phyloP scores from a whole-genome alignment of 2,329 filamentous ascomycete species.

The Lizonia empirigonia region DNA sequence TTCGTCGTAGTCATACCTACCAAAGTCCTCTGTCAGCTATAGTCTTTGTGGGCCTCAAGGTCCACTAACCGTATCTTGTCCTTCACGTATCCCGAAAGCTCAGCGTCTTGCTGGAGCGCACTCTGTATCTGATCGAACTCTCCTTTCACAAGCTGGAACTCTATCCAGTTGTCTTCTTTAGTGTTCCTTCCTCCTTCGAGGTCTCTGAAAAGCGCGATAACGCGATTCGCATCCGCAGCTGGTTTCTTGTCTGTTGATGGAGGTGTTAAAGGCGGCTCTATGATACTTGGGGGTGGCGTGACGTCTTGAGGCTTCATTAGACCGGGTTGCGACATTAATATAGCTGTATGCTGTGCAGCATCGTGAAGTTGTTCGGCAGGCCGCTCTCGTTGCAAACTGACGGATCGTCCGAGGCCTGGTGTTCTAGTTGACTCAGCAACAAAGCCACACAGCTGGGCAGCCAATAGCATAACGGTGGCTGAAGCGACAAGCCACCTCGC shows the following conservation, averaged over 20 bases:
- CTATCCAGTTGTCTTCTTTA: conserved; percentile 15
- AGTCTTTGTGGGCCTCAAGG: not conserved
- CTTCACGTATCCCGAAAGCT: conserved; percentile 20
- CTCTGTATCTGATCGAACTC: conserved; percentile 24
- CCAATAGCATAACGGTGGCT: no score
- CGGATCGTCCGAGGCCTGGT: conserved; percentile 3
- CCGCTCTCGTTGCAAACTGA: not conserved
- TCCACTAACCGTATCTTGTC: conserved; percentile 25
- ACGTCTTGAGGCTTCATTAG: conserved; percentile 14
- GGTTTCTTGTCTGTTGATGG: conserved; percentile 26
- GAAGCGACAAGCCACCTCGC: no score
- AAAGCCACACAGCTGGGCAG: no score
- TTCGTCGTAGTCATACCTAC: not conserved
- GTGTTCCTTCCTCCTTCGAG: conserved; percentile 23
- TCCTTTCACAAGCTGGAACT: conserved; percentile 24
- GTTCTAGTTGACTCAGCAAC: no score
- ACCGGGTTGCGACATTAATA: conserved; percentile 13
- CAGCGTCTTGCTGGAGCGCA: conserved; percentile 18
- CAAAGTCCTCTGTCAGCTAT: not conserved
- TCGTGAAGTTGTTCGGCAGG: conserved; percentile 13
- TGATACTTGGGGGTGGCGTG: conserved; percentile 26
- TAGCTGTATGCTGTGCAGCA: conserved; percentile 21
- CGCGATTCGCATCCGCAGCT: conserved; percentile 18
- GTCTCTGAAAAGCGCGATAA: conserved; percentile 26
- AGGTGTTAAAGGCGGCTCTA: conserved; percentile 25